Evolutionary conservation across 805 yeast species (phyloP).

Genomic region (Metschnikowia continentalis): DNA sequence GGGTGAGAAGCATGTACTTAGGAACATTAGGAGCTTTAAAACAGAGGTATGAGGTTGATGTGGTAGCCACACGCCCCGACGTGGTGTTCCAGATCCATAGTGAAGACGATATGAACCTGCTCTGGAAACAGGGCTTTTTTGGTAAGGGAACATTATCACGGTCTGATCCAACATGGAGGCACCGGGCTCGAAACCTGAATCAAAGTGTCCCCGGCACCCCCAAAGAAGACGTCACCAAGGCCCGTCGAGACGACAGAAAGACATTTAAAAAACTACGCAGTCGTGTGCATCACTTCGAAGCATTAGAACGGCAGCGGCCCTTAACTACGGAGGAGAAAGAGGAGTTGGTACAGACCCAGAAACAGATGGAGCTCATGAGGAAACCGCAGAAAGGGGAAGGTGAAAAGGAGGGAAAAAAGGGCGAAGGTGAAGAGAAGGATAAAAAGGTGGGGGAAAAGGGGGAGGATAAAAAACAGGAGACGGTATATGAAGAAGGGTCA

Average conservation of each 20-base stretch:
- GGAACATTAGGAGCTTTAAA: constrained; percentile 22
- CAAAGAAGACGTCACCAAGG: constrained; percentile 73
- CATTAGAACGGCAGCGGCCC: constrained; percentile 31
- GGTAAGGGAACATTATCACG: constrained; percentile 90
- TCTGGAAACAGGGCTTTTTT: constrained; percentile 88
- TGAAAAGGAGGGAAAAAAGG: neutral
- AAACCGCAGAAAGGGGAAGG: too few species aligned
- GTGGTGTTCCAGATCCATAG: constrained; percentile 40
- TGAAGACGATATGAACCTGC: constrained; percentile 43
- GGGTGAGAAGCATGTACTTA: constrained; percentile 21
- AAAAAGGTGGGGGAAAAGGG: neutral
- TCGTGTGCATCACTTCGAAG: constrained; percentile 46
- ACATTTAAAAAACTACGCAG: constrained; percentile 69
- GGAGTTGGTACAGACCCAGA: constrained; percentile 16
- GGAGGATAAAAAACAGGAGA: neutral
- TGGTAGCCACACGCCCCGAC: constrained; percentile 13
- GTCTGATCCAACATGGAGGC: constrained; percentile 88
- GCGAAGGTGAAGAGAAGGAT: neutral
- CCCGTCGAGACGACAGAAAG: constrained; percentile 66
- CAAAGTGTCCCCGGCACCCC: constrained; percentile 15
- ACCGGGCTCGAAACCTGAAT: constrained; percentile 43
- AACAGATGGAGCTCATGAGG: constrained; percentile 7
- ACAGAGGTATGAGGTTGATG: constrained; percentile 21
- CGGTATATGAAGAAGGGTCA: too few species aligned
- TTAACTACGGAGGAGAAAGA: constrained; percentile 24